Evolutionary conservation across 148 eudicot genomes (phyloP).

Genomic region (Dianthus caryophyllus): DNA sequence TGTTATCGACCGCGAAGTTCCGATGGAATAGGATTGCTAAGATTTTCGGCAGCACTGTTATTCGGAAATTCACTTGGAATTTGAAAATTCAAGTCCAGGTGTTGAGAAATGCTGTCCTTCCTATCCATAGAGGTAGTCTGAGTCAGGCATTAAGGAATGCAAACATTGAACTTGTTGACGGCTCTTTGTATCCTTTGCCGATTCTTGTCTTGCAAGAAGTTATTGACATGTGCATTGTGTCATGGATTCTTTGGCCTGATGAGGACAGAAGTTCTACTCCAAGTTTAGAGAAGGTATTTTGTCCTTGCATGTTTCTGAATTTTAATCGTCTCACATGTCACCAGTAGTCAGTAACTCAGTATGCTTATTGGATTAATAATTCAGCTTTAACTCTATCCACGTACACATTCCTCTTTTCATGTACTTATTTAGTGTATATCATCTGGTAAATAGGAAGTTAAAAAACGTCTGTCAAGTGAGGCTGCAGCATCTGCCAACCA

Average conservation of each 20-base stretch:
- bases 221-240: slow-evolving; percentile 62
- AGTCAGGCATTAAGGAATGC: slow-evolving; percentile 41
- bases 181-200: slow-evolving; percentile 48
- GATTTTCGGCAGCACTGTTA: slow-evolving; percentile 50
- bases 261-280: slow-evolving; percentile 88
- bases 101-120: slow-evolving; percentile 64
- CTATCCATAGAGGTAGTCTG: slow-evolving; percentile 53
- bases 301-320: slow-evolving; percentile 3
- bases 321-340: neutral
- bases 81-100: slow-evolving; percentile 76
- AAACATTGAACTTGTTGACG: slow-evolving; percentile 56
- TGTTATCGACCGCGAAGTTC: slow-evolving; percentile 42
- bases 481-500: slow-evolving; percentile 80
- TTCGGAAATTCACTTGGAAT: slow-evolving; percentile 75
- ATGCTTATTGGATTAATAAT: neutral
- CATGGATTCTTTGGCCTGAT: slow-evolving; percentile 99
- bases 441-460: slow-evolving; percentile 56
- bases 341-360: neutral
- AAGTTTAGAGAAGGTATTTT: slow-evolving; percentile 78
- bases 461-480: slow-evolving; percentile 77
- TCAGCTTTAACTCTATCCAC: neutral
- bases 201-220: slow-evolving; percentile 43
- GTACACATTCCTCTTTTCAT: no score
- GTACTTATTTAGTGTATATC: neutral
- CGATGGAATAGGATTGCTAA: slow-evolving; percentile 65